Base-by-base conservation (phyloP, 306 rosid species). In the Gillenia trifoliata region DNA sequence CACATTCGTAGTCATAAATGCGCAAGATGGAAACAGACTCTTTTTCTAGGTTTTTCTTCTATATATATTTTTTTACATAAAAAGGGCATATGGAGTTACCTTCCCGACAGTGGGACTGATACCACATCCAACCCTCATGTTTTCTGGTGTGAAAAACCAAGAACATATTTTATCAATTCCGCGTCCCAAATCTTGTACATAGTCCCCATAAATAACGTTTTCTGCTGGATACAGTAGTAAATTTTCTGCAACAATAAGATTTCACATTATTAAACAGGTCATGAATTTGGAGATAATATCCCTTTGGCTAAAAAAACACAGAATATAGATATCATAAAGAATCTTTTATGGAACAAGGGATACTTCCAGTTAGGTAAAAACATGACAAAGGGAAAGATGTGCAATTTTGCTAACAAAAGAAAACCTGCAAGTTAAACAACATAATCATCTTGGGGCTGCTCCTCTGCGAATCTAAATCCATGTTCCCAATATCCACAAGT, bases 401-500 rank as follows among this genome's bases (percentile, higher is more conserved):
- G 5, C 10, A 29, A 6, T 23, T 15, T 71, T 29, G 11, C 28
- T 2, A 56, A 71, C 25, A 52, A 29, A 72, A 11, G 16, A 55
- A 41, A 81, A 91, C 97, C 98, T 88, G 98, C 83, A 75, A 94
- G 98, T 78, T 90, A 93, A 31, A 93, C 90, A 79, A 97, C 97
- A 83, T 91, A 94, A 83, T 94, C 99, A 85, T 94, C 99, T 79
- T 87, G 96, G 54, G 96, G 99, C 63, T 91, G 92, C 86, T 94
- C 99, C 87, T 92, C 99, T 10, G 86, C 97, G 80, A 91, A 94
- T 87, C 88, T 87, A 83, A 94, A 62, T 90, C 97, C 96, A 94
- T 94, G 85, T 90, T 94, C 67, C 95, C 97, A 72, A 90, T 94
- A 81, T 82, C 87, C 79, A 90, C 96, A 74, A 94, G 90, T 78